A percentile compares a stretch with the other conserved stretches of the same genome.
phyloP scores from a whole-genome alignment of 306 rosid genomes.

The Acmispon strigosus region DNA sequence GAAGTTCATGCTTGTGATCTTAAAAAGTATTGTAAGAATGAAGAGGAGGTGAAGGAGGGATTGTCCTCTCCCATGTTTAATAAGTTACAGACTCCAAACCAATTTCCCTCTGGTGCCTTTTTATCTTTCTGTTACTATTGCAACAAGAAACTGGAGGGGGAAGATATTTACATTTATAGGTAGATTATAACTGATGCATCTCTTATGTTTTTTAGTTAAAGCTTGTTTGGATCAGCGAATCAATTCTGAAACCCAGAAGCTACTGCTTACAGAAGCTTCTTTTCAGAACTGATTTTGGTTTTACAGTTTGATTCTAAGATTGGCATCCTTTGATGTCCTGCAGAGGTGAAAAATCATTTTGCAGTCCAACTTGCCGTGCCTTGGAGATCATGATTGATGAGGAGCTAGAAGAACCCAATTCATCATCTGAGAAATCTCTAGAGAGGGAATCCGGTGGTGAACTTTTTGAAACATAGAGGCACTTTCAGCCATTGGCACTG shows the following conservation, averaged over 20 bases:
- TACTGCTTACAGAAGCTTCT: no score
- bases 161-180: conserved; percentile 91
- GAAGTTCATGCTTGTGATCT: conserved; percentile 37
- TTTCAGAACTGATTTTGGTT: no score
- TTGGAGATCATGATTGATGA: conserved; percentile 68
- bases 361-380: conserved; percentile 71
- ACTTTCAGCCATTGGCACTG: conserved; percentile 8
- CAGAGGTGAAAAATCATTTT: conserved; percentile 91
- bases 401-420: conserved; percentile 40
- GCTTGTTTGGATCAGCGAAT: no score
- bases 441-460: conserved; percentile 27
- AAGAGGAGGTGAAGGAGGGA: conserved; percentile 26
- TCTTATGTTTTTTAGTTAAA: background rate
- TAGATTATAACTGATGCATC: conserved; percentile 13
- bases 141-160: conserved; percentile 68
- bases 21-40: conserved; percentile 19
- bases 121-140: conserved; percentile 67
- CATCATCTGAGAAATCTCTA: conserved; percentile 25
- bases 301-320: background rate
- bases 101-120: conserved; percentile 38
- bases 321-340: conserved; percentile 13
- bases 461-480: conserved; percentile 32
- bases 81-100: conserved; percentile 19
- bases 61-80: background rate
- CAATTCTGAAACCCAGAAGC: no score